Percentiles rank a stretch among this genome's conserved stretches.
Evolutionary conservation across 1,139 yeast species (phyloP).

Genomic region (Candida buenavistaensis): DNA sequence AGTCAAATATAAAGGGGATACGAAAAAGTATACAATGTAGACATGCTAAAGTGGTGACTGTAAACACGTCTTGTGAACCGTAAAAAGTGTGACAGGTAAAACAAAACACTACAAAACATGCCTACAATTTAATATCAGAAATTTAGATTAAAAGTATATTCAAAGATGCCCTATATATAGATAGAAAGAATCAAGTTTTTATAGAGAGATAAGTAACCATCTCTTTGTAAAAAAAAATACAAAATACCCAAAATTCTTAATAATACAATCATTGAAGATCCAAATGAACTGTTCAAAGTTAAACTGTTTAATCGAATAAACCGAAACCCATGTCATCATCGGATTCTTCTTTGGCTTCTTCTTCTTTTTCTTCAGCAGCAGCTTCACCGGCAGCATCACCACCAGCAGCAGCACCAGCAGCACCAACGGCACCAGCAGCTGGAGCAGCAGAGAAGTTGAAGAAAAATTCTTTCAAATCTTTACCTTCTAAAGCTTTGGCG

Average conservation of each 20-base stretch:
- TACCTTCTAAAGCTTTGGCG: conserved; percentile 79
- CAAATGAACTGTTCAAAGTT: not conserved
- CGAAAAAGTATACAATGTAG: too few species aligned
- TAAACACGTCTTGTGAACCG: too few species aligned
- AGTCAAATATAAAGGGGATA: conserved; percentile 9
- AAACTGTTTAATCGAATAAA: conserved; percentile 64
- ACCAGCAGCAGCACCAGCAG: conserved; percentile 57
- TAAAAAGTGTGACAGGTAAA: too few species aligned
- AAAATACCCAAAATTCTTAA: conserved; percentile 4
- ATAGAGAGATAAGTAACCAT: not conserved
- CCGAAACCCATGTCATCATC: conserved; percentile 86
- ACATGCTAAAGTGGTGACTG: too few species aligned
- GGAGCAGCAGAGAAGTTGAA: conserved; percentile 78
- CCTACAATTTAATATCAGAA: too few species aligned
- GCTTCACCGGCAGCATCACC: conserved; percentile 59
- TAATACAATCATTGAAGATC: conserved; percentile 7
- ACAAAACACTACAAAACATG: too few species aligned
- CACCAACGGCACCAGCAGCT: conserved; percentile 59
- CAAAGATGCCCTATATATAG: conserved; percentile 1
- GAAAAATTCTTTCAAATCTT: conserved; percentile 74
- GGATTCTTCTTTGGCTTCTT: conserved; percentile 57
- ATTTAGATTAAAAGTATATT: conserved; percentile 1
- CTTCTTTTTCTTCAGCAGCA: conserved; percentile 57
- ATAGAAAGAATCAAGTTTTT: not conserved
- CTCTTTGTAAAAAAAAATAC: conserved; percentile 1